Base-by-base conservation (phyloP, 2,329 filamentous ascomycete genomes). In the Ceratocystis papillata region DNA sequence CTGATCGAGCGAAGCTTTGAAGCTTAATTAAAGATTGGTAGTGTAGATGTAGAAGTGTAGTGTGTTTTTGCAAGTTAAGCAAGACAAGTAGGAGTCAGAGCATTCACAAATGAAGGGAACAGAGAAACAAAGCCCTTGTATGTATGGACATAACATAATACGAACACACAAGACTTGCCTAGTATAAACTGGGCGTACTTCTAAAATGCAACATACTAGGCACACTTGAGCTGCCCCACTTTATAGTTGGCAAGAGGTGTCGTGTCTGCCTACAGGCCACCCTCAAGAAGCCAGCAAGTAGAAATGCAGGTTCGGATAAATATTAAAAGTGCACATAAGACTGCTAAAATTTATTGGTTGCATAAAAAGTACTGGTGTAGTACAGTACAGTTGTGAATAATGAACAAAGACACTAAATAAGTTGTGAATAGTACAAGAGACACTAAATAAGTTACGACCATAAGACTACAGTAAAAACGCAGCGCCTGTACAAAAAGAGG, bases 41-140 rank as follows among this genome's bases (percentile, higher is more conserved):
- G 46, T 8, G n/a, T 50, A 50, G 28, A 28, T 28, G 22, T 25
- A 25, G 22, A 25, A 25, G 28, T 28, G 28, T 28, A 28, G 28
- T 5, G 5, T 28, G 28, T 28, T 50, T 50, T 17, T 20, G 46
- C 4, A 5, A 8, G n/a, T 50, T 50, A 22, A 50, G n/a, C 46
- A 22, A 20, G 22, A 50, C 46, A 50, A 20, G 46, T 50, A 50
- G 46, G n/a, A 50, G 8, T 50, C 8, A 22, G 46, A 50, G 7
- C 46, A 50, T 20, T 7, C n/a, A 20, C 17, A 12, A 22, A 50
- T 20, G 5, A 10, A 50, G 46, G 5, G 17, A 50, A 50, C 17
- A 22, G 46, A 20, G 46, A 20, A 50, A 50, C 46, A 50, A 50
- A 50, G 46, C 46, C 46, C 46, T 50, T 50, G 46, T 50, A 50